Evolutionary conservation across 768 basidiomycete species (phyloP).

Genomic region (Gloeostereum incarnatum): DNA sequence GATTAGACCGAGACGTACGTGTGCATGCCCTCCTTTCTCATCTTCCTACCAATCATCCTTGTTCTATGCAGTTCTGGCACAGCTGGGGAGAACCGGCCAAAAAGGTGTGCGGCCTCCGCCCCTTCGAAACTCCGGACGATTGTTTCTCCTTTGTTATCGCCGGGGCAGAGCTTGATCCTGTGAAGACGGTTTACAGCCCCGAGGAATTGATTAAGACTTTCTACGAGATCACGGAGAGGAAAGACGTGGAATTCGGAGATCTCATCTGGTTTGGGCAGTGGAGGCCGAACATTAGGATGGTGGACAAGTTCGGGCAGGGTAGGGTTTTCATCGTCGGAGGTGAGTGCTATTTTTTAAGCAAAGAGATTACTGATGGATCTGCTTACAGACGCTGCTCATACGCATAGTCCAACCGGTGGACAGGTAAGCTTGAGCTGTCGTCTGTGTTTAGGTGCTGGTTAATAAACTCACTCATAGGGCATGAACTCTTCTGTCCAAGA

Average conservation of each 20-base stretch:
- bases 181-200: conserved; percentile 8
- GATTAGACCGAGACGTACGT: conserved; percentile 20
- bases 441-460: neutral
- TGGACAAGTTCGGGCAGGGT: conserved; percentile 14
- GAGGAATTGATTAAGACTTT: conserved; percentile 11
- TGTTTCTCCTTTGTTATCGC: conserved; percentile 18
- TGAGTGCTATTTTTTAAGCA: conserved; percentile 1
- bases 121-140: neutral
- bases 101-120: conserved; percentile 16
- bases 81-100: conserved; percentile 32
- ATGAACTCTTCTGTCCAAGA: conserved; percentile 19
- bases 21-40: no score
- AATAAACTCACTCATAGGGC: conserved; percentile 7
- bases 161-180: conserved; percentile 16
- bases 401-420: conserved; percentile 14
- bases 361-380: neutral
- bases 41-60: no score
- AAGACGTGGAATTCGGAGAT: conserved; percentile 16
- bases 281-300: conserved; percentile 19
- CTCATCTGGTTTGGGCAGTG: conserved; percentile 14
- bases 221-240: conserved; percentile 11
- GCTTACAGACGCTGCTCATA: conserved; percentile 13
- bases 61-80: conserved; percentile 29
- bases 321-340: conserved; percentile 17
- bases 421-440: conserved; percentile 14